Base-by-base conservation (phyloP, 306 rosid species). In the Vigna trinervia region DNA sequence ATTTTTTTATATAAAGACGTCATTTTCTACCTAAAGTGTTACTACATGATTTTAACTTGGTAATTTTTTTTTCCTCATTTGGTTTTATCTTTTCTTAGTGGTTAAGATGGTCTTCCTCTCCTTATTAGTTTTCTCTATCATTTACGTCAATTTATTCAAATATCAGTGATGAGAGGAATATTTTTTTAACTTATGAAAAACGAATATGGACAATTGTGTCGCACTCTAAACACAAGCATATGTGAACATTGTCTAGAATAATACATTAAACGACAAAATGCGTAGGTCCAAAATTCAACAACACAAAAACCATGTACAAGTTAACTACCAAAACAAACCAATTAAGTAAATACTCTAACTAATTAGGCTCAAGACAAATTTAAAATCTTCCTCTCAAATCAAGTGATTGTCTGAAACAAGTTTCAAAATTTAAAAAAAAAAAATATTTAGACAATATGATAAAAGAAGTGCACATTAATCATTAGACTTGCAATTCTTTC, bases 361-460 rank as follows among this genome's bases (percentile, higher is more conserved):
- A 43, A 77, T 23, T 23, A 43, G 85, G 89, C 96, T 86, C 88
- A 15, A 89, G 85, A 77, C 66, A 90, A 22, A 89, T 90, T 86
- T 90, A 72, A 94, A 92, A 75, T 85, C 84, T 84, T 94, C 96
- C 36, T 85, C 84, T 72, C 86, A 43, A 92, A 90, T 50, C 88
- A 87, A 12, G 5, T 4, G 4, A 34, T 34, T 34, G 38, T 34
- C 38, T 0, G 6, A 34, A 34, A 34, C 5, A 30, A 30, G 0
- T 30, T 30, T 30, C 4, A 30, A 4, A 4, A 26, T 26, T 26
- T 26, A 2, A 26, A 26, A 26, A 26, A 23, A 23, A 26, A 26
- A 26, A 2, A 26, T 26, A 26, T 26, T 26, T 26, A 26, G 28
- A 26, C 28, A 26, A 26, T 26, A 26, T 17, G 19, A 17, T 17